Percentiles rank a stretch among this genome's conserved stretches.
phyloP scores from a whole-genome alignment of 164 flowering plant genomes.

The Vitis labrusca region DNA sequence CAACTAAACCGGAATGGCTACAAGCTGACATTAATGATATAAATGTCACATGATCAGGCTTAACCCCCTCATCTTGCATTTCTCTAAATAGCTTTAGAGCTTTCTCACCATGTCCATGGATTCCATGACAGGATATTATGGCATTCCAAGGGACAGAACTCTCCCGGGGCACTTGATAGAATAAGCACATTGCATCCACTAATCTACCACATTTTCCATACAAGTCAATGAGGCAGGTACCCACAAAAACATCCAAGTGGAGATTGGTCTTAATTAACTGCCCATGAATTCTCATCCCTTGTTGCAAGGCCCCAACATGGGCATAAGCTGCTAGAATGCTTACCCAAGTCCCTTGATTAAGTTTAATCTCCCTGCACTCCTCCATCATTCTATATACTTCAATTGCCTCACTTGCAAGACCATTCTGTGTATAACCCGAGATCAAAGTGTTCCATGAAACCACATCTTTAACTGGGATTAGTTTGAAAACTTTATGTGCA shows the following conservation, averaged over 20 bases:
- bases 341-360: constrained; percentile 64
- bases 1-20: constrained; percentile 57
- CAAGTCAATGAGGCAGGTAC: constrained; percentile 55
- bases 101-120: constrained; percentile 50
- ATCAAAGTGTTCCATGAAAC: constrained; percentile 77
- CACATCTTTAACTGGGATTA: constrained; percentile 47
- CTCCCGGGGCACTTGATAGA: constrained; percentile 30
- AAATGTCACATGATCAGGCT: constrained; percentile 51
- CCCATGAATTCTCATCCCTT: constrained; percentile 54
- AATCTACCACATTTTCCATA: constrained; percentile 64
- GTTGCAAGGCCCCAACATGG: constrained; percentile 62
- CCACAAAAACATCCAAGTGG: constrained; percentile 39
- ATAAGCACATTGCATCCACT: constrained; percentile 37
- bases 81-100: constrained; percentile 34
- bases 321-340: constrained; percentile 56
- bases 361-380: constrained; percentile 29
- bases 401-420: constrained; percentile 62
- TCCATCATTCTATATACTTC: constrained; percentile 40
- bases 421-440: constrained; percentile 67
- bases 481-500: constrained; percentile 47
- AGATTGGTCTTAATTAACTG: constrained; percentile 26
- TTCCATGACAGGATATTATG: constrained; percentile 44
- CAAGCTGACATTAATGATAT: constrained; percentile 49
- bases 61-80: constrained; percentile 40
- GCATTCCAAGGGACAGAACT: constrained; percentile 52